These are phyloP conservation scores for Fusarium staphyleae DNA, from an alignment of 2,329 filamentous ascomycete species.

Conservation along the genomic window DNA sequence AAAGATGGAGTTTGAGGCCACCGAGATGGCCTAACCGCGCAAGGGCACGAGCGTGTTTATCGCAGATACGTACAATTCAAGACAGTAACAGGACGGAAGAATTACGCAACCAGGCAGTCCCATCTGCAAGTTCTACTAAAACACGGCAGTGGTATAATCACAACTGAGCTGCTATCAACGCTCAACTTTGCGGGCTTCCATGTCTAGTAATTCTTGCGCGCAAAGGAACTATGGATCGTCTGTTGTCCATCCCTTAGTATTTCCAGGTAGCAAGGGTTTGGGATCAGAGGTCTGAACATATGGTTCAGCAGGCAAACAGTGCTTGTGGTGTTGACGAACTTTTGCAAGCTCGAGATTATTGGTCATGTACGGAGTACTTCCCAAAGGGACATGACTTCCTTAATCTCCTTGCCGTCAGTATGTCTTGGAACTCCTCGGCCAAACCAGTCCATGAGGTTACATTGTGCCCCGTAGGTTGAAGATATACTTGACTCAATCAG, in stretches of 20 bases:
- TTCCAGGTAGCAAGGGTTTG: constrained; percentile 1
- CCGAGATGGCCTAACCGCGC: constrained; percentile 3
- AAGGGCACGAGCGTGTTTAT: neutral
- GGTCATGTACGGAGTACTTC: constrained; percentile 5
- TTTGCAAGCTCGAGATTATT: constrained; percentile 8
- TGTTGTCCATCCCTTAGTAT: neutral
- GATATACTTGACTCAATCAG: neutral
- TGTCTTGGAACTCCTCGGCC: constrained; percentile 4
- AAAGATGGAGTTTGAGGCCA: neutral
- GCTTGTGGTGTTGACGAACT: constrained; percentile 4
- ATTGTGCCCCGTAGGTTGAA: constrained; percentile 1
- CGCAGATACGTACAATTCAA: constrained; percentile 1
- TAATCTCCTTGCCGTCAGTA: neutral
- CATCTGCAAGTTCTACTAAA: neutral
- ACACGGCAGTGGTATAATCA: constrained; percentile 15
- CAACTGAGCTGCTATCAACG: constrained; percentile 4
- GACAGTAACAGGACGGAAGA: neutral
- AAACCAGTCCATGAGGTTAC: constrained; percentile 5
- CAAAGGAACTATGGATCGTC: neutral
- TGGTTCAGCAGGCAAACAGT: neutral
- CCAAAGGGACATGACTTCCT: neutral
- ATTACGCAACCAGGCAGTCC: neutral
- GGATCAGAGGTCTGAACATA: constrained; percentile 20
- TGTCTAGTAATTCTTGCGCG: neutral
- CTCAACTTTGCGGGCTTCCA: neutral